Evolutionary conservation across 1,284 basidiomycete species (phyloP), one percentile per base, ranked within the genome.

Genomic region (Ceratobasidium sp.): DNA sequence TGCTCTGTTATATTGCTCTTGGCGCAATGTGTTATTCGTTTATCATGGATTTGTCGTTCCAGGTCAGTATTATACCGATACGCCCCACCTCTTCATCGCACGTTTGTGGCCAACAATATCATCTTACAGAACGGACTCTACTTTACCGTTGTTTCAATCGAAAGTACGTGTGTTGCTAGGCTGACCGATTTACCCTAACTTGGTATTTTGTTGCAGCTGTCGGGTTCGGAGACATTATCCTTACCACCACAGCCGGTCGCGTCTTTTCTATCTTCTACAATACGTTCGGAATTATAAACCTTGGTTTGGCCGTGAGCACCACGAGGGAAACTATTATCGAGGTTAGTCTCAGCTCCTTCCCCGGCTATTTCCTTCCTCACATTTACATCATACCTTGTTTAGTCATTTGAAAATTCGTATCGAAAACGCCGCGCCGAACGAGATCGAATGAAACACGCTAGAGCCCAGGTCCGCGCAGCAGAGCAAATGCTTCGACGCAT

Each of bases 221-320:
- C 49, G 94, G 94, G 0, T 95, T 95, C 82, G 95, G 95, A 12
- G 94, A 96, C 83, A 91, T 95, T 61, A 84, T 86, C 4, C 92
- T 93, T 0, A 77, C 77, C 5, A 86, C 85, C 0, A 84, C 88
- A 1, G 87, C 86, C 1, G 86, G 89, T 3, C 89, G 90, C 18
- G 81, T 91, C 12, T 92, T 93, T 81, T 86, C 88, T 0, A 90
- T 90, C 81, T 81, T 89, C 70, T 93, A 92, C 79, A 86, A 89
- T 39, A 86, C 87, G 0, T 84, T 91, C 33, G 92, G 86, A 0
- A 85, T 87, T 73, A 73, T 86, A 26, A 82, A 86, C 40, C 80
- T 87, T 6, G 86, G 90, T 40, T 85, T 95, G 9, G 89, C 90
- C 1, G 90, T 96, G 42, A 88, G 89, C 2, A 87, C 93, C 73